phyloP scores from a whole-genome alignment of 1,139 yeast species.

The Pneumocystis canis region DNA sequence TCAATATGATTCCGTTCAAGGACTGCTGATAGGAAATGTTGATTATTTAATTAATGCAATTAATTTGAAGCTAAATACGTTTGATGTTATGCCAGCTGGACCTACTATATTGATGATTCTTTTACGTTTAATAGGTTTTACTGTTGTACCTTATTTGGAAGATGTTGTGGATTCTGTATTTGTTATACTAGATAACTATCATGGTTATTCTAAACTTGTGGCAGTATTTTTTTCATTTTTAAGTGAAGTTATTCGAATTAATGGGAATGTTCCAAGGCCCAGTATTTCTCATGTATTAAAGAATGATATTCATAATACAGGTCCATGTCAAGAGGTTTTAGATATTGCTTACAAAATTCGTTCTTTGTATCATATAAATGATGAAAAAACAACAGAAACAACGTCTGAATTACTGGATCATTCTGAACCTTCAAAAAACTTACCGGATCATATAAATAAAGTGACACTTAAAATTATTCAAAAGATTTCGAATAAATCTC shows the following conservation, averaged over 20 bases:
- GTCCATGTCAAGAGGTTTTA: conserved; percentile 11
- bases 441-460: conserved; percentile 35
- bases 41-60: conserved; percentile 72
- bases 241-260: conserved; percentile 45
- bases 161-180: conserved; percentile 66
- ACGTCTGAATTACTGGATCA: background rate
- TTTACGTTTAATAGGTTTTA: conserved; percentile 52
- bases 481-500: conserved; percentile 53
- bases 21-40: conserved; percentile 47
- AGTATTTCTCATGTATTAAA: conserved; percentile 5
- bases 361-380: conserved; percentile 24
- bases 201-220: conserved; percentile 59
- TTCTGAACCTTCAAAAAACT: background rate
- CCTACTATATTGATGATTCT: conserved; percentile 56
- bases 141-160: conserved; percentile 47
- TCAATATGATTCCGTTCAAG: conserved; percentile 42
- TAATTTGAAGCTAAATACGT: conserved; percentile 50
- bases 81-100: conserved; percentile 57
- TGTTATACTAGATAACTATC: conserved; percentile 63
- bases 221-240: conserved; percentile 65
- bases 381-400: conserved; percentile 18
- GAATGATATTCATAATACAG: conserved; percentile 1
- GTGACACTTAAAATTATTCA: conserved; percentile 44
- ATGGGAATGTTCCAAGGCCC: conserved; percentile 22
- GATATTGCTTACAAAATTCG: conserved; percentile 28